A percentile compares a stretch with the other conserved stretches of the same genome.
These are phyloP conservation scores for Suillus hirtellus DNA, from an alignment of 768 basidiomycete species.

Conservation along the genomic window DNA sequence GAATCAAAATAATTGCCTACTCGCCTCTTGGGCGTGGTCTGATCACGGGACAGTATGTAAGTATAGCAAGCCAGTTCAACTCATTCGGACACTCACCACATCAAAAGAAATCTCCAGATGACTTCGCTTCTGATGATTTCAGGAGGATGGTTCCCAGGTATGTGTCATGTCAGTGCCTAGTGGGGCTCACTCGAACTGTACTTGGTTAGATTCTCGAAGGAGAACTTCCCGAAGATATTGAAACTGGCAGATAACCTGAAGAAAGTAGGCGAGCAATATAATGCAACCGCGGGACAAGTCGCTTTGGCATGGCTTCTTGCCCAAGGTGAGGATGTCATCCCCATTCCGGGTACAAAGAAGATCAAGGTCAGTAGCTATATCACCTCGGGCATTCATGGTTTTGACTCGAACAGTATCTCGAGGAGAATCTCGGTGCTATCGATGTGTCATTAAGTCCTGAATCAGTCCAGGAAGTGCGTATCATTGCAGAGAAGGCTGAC, in stretches of 20 bases:
- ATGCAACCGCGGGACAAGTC: constrained; percentile 40
- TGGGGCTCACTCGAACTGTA: constrained; percentile 31
- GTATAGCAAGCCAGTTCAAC: constrained; percentile 12
- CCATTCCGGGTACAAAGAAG: constrained; percentile 42
- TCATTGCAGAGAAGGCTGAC: constrained; percentile 34
- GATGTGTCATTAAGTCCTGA: constrained; percentile 36
- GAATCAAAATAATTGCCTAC: constrained; percentile 52
- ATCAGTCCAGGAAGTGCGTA: constrained; percentile 39
- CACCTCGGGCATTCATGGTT: background rate
- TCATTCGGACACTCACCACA: background rate
- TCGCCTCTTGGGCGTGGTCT: constrained; percentile 54
- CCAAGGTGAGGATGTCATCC: constrained; percentile 39
- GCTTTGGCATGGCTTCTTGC: constrained; percentile 42
- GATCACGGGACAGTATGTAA: constrained; percentile 46
- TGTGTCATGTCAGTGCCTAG: constrained; percentile 29
- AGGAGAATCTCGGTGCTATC: constrained; percentile 44
- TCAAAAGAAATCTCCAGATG: constrained; percentile 33
- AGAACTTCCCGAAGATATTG: constrained; percentile 48
- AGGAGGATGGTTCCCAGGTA: constrained; percentile 26
- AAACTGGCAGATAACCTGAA: constrained; percentile 36
- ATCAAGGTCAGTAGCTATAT: constrained; percentile 26
- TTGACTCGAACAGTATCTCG: constrained; percentile 36
- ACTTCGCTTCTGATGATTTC: constrained; percentile 31
- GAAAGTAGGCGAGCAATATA: constrained; percentile 34
- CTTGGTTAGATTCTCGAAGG: constrained; percentile 32